Base-by-base conservation (phyloP, 257 asterid species). In the Nicotiana tabacum region DNA sequence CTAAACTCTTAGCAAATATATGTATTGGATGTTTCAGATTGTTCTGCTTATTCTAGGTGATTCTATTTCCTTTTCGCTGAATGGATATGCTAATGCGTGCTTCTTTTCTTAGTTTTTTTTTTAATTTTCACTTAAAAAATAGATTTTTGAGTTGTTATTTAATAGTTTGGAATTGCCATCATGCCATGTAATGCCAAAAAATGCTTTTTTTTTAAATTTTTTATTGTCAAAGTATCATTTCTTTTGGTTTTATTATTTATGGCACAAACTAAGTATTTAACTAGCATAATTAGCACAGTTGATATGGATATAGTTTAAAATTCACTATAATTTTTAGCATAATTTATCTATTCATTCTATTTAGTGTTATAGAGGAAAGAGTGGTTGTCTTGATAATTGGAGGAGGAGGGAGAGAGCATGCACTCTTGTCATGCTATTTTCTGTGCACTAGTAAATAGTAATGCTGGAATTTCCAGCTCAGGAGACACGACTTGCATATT, bases 391-490 rank as follows among this genome's bases (percentile, higher is more conserved):
- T 95, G 90, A 97, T 95, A 62, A 92, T 95, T 84, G 99, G 99
- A 85, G 98, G 98, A 83, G 99, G 99, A 9, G 99, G 99, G 67
- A 90, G 99, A 87, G 99, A 95, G 81, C 99, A 95, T 18, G 96
- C 97, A 1, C 97, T 95, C 77, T 95, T 29, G 98, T 87, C 86
- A 91, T 64, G 96, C 99, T 53, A 92, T 95, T 87, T 94, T 95
- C 82, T 95, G 99, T 89, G 97, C 99, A 46, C 99, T 27, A 98
- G 1, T 24, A 24, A 24, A 24, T 24, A 24, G 99, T 46, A 95
- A 95, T 88, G 93, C 90, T 66, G 99, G 99, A 55, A 95, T 95
- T 80, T 90, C 97, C 48, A 86, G 72, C 69, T 91, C 99, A 0
- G 97, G 94, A 0, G 99, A 95, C 68, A 98, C 97, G 6, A 95